Conservation (phyloP, 1,284 basidiomycete genomes). For the Cutaneotrichosporon dermatis region DNA sequence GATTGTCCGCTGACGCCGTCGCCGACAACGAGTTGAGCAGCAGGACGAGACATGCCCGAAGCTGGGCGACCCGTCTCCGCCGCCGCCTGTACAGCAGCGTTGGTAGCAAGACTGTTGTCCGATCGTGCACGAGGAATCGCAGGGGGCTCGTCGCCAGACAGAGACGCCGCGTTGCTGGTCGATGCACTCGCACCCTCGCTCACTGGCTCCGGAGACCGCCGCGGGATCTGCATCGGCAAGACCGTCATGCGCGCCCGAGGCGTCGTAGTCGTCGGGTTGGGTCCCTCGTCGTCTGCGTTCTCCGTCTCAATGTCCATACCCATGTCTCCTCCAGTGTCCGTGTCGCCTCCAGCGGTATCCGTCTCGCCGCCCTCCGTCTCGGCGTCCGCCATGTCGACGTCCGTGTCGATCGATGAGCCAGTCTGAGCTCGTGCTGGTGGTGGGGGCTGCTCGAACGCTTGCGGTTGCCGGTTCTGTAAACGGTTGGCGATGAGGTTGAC, state of each 20-base stretch:
- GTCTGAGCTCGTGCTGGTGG: not conserved
- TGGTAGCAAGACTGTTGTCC: constrained; percentile 31
- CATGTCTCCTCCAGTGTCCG: constrained; percentile 38
- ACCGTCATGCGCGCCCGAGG: constrained; percentile 36
- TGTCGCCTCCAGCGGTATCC: constrained; percentile 35
- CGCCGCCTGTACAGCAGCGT: constrained; percentile 16
- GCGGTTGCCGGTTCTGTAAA: constrained; percentile 14
- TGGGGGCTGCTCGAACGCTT: not conserved
- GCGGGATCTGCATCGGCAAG: constrained; percentile 33
- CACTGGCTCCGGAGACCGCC: constrained; percentile 20
- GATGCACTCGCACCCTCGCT: constrained; percentile 27
- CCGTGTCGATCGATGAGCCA: constrained; percentile 27
- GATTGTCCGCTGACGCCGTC: constrained; percentile 36
- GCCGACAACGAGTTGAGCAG: constrained; percentile 34
- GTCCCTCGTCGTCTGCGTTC: constrained; percentile 2
- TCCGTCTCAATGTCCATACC: constrained; percentile 19
- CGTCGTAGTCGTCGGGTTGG: constrained; percentile 27
- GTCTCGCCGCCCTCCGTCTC: constrained; percentile 36
- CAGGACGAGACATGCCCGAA: constrained; percentile 26
- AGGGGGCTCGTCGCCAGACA: constrained; percentile 29
- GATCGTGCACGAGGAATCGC: constrained; percentile 37
- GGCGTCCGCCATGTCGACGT: constrained; percentile 47
- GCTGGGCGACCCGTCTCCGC: constrained; percentile 17
- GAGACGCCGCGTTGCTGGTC: constrained; percentile 30
- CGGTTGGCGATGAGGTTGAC: constrained; percentile 13